Percentiles rank a stretch among this genome's conserved stretches.
These are phyloP conservation scores for Ganoderma lucidum DNA, from an alignment of 1,284 basidiomycete genomes.

Conservation along the genomic window DNA sequence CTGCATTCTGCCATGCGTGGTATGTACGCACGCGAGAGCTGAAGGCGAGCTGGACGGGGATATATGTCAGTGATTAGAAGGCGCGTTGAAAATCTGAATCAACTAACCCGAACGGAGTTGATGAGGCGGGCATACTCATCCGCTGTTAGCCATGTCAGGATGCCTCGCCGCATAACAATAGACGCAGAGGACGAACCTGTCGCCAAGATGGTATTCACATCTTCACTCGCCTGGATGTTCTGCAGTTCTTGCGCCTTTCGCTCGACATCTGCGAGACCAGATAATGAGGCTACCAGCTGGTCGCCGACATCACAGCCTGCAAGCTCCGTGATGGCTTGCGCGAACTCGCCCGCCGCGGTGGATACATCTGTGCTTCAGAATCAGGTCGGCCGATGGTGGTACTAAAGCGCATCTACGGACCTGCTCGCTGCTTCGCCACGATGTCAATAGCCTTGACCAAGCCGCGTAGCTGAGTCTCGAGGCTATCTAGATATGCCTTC, in stretches of 20 bases:
- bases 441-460: constrained; percentile 87
- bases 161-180: background rate
- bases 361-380: constrained; percentile 66
- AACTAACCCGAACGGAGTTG: constrained; percentile 84
- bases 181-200: constrained; percentile 56
- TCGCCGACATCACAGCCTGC: constrained; percentile 80
- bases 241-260: constrained; percentile 75
- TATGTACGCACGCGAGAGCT: constrained; percentile 86
- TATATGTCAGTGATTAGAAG: background rate
- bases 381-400: constrained; percentile 6
- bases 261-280: constrained; percentile 78
- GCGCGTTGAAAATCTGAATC: background rate
- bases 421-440: constrained; percentile 82
- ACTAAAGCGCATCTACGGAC: constrained; percentile 45
- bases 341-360: constrained; percentile 74
- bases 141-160: constrained; percentile 47
- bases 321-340: constrained; percentile 70
- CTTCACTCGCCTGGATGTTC: constrained; percentile 77
- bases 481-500: constrained; percentile 85
- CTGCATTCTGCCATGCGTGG: constrained; percentile 81
- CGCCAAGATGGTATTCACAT: constrained; percentile 80
- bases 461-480: constrained; percentile 89
- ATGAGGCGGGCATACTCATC: constrained; percentile 96
- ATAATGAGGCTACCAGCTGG: constrained; percentile 73
- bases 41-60: constrained; percentile 75